A percentile compares a stretch with the other conserved stretches of the same genome.
phyloP scores from a whole-genome alignment of 2,329 filamentous ascomycete species.

The Myriangium duriaei region DNA sequence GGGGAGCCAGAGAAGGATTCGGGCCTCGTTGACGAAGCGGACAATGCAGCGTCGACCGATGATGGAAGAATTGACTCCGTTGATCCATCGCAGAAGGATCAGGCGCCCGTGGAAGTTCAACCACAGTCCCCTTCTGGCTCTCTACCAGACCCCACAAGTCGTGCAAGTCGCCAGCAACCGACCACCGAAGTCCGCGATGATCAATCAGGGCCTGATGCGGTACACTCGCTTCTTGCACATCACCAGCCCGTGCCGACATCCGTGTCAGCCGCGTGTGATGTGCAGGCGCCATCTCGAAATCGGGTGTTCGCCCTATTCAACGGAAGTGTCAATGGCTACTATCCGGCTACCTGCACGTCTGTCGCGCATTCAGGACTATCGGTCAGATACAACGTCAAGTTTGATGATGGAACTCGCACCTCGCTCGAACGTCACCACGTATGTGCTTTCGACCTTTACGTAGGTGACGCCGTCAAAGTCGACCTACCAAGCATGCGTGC shows the following conservation, averaged over 20 bases:
- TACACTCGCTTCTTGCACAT: too few species aligned
- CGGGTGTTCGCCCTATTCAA: constrained; percentile 48
- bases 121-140: too few species aligned
- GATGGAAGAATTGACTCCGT: background rate
- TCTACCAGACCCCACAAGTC: too few species aligned
- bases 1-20: too few species aligned
- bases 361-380: constrained; percentile 23
- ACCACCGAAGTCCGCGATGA: too few species aligned
- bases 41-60: background rate
- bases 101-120: constrained; percentile 14
- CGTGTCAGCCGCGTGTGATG: too few species aligned
- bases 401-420: constrained; percentile 34
- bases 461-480: constrained; percentile 36
- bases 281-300: constrained; percentile 20
- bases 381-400: constrained; percentile 34
- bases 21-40: background rate
- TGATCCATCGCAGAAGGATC: constrained; percentile 4
- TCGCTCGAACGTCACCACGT: constrained; percentile 29
- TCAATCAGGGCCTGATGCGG: too few species aligned
- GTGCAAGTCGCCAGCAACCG: too few species aligned
- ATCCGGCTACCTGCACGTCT: constrained; percentile 44
- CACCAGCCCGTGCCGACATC: too few species aligned
- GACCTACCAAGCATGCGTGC: constrained; percentile 33
- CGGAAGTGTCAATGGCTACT: constrained; percentile 38
- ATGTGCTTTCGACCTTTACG: constrained; percentile 29